These are phyloP conservation scores for Ustilago trichophora DNA, from an alignment of 1,284 basidiomycete genomes.

Conservation along the genomic window DNA sequence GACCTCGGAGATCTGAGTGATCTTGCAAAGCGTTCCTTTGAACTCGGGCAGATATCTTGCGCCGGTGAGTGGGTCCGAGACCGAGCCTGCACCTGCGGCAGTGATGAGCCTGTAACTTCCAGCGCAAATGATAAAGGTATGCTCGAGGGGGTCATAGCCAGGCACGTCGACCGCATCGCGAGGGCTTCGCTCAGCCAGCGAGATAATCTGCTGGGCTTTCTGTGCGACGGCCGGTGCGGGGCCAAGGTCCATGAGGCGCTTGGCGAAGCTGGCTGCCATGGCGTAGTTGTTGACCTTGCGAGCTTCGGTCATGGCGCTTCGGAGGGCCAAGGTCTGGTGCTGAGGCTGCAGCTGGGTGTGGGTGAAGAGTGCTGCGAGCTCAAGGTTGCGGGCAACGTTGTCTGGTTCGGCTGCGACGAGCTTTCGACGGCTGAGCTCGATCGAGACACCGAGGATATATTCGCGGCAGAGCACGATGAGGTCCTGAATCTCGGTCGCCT, in stretches of 20 bases:
- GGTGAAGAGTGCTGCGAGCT: constrained; percentile 96
- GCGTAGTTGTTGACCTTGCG: constrained; percentile 92
- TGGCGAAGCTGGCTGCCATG: constrained; percentile 90
- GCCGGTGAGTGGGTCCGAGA: constrained; percentile 91
- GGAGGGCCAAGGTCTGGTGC: constrained; percentile 89
- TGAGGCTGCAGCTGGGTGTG: constrained; percentile 91
- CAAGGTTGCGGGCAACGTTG: constrained; percentile 83
- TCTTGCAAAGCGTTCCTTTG: constrained; percentile 73
- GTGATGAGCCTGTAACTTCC: constrained; percentile 93
- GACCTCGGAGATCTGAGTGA: constrained; percentile 67
- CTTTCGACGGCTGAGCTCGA: constrained; percentile 89
- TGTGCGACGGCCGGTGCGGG: constrained; percentile 89
- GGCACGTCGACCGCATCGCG: constrained; percentile 86
- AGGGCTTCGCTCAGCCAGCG: constrained; percentile 93
- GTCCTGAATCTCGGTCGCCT: constrained; percentile 90
- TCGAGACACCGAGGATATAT: constrained; percentile 90
- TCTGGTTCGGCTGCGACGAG: constrained; percentile 79
- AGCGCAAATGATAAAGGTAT: constrained; percentile 92
- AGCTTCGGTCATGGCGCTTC: constrained; percentile 89
- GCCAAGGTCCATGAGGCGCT: constrained; percentile 84
- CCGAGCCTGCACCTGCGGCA: constrained; percentile 67
- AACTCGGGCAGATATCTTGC: constrained; percentile 88
- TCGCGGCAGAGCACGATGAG: constrained; percentile 84
- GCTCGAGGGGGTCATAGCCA: constrained; percentile 88
- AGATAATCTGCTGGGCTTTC: constrained; percentile 87